Evolutionary conservation across 495 filamentous ascomycete genomes (phyloP).

Genomic region (Choiromyces venosus): DNA sequence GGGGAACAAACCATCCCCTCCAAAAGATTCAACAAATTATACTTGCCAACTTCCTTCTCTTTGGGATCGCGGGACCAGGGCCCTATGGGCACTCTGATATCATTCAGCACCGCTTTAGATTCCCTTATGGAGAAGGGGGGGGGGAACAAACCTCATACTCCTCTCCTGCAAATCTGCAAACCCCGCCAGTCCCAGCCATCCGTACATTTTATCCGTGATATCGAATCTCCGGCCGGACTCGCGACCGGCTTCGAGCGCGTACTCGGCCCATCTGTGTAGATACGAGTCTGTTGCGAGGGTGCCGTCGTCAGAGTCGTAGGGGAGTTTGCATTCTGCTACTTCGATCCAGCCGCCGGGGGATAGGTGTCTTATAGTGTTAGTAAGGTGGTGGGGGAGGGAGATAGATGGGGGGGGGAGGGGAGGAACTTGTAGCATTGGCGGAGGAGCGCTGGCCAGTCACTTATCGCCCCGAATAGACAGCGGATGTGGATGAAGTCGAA

Average conservation of each 20-base stretch:
- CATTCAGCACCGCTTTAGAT: background rate
- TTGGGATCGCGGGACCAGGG: slow-evolving; percentile 23
- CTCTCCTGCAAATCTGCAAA: slow-evolving; percentile 18
- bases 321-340: slow-evolving; percentile 24
- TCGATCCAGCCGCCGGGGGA: slow-evolving; percentile 33
- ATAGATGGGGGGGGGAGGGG: background rate
- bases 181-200: slow-evolving; percentile 13
- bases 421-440: slow-evolving; percentile 44
- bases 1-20: slow-evolving; percentile 25
- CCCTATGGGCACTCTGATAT: slow-evolving; percentile 18
- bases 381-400: background rate
- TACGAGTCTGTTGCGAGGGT: slow-evolving; percentile 16
- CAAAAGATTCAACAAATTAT: slow-evolving; percentile 31
- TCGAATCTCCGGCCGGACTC: slow-evolving; percentile 17
- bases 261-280: slow-evolving; percentile 14
- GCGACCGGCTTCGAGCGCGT: slow-evolving; percentile 16
- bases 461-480: slow-evolving; percentile 50
- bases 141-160: slow-evolving; percentile 10
- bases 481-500: slow-evolving; percentile 57
- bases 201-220: slow-evolving; percentile 11
- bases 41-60: slow-evolving; percentile 28
- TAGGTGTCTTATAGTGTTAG: slow-evolving; percentile 20
- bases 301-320: slow-evolving; percentile 32
- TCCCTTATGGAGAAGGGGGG: background rate
- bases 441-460: slow-evolving; percentile 51